These are phyloP conservation scores for Trichosporon ovoides DNA, from an alignment of 1,284 basidiomycete species.

Conservation along the genomic window DNA sequence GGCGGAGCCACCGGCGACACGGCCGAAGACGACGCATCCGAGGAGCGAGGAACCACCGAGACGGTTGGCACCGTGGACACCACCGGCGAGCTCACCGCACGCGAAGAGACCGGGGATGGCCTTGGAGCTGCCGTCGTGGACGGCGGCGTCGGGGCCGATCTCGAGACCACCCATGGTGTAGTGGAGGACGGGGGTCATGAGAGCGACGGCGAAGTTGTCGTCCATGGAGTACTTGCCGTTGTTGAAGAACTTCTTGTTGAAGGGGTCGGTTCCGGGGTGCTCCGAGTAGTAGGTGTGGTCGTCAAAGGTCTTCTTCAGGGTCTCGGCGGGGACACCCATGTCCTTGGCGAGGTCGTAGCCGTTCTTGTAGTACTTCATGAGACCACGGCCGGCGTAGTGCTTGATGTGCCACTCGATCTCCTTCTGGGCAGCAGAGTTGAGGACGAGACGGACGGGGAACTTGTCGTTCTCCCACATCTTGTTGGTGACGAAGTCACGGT, in stretches of 20 bases:
- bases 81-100: conserved; percentile 91
- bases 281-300: conserved; percentile 77
- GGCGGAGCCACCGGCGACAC: conserved; percentile 84
- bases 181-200: conserved; percentile 88
- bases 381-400: conserved; percentile 91
- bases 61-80: conserved; percentile 96
- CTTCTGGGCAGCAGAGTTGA: conserved; percentile 83
- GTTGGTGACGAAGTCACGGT: conserved; percentile 89
- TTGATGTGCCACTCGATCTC: conserved; percentile 98
- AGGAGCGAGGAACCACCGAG: conserved; percentile 82
- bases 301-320: conserved; percentile 85
- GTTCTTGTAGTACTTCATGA: conserved; percentile 90
- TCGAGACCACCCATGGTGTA: conserved; percentile 98
- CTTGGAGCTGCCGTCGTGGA: conserved; percentile 67
- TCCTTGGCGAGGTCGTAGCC: conserved; percentile 90
- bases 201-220: conserved; percentile 85
- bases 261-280: conserved; percentile 81
- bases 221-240: conserved; percentile 74
- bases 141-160: conserved; percentile 80
- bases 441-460: conserved; percentile 87
- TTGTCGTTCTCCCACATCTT: conserved; percentile 95
- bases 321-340: conserved; percentile 70
- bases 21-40: conserved; percentile 92
- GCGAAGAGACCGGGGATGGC: conserved; percentile 86
- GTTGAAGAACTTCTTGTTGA: conserved; percentile 96